A percentile compares a stretch with the other conserved stretches of the same genome.
These are phyloP conservation scores for Fragaria ananassa DNA, from an alignment of 306 rosid genomes.

Conservation along the genomic window DNA sequence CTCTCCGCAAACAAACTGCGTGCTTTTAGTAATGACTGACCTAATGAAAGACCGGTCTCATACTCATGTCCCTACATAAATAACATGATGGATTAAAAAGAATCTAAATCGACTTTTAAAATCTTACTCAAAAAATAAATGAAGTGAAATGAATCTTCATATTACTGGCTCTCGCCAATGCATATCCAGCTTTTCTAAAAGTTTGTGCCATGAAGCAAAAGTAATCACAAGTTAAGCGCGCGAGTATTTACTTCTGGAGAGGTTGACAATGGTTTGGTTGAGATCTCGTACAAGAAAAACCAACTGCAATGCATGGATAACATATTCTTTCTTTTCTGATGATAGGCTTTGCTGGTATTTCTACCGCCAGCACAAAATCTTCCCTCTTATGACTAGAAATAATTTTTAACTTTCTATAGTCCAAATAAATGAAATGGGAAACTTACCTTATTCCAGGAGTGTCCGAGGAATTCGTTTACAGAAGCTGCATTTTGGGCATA, in stretches of 20 bases:
- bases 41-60: slow-evolving; percentile 54
- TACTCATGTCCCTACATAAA: slow-evolving; percentile 49
- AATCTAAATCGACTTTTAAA: slow-evolving; percentile 10
- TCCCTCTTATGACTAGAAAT: slow-evolving; percentile 4
- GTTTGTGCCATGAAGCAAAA: neutral
- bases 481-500: slow-evolving; percentile 93
- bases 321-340: neutral
- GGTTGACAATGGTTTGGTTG: neutral
- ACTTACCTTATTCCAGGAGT: slow-evolving; percentile 89
- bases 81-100: slow-evolving; percentile 9
- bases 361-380: neutral
- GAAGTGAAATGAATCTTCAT: neutral
- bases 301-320: neutral
- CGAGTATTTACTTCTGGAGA: neutral
- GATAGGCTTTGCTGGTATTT: too few relatives aligned
- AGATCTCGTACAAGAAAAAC: neutral
- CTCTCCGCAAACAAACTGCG: slow-evolving; percentile 69
- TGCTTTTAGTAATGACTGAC: slow-evolving; percentile 60
- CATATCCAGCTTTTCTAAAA: neutral
- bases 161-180: neutral
- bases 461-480: slow-evolving; percentile 94
- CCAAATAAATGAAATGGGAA: neutral
- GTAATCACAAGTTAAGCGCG: neutral
- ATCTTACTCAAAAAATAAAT: neutral
- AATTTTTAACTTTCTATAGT: neutral